Evolutionary conservation across 129 eudicot genomes (phyloP).

Genomic region (Logfia minima): DNA sequence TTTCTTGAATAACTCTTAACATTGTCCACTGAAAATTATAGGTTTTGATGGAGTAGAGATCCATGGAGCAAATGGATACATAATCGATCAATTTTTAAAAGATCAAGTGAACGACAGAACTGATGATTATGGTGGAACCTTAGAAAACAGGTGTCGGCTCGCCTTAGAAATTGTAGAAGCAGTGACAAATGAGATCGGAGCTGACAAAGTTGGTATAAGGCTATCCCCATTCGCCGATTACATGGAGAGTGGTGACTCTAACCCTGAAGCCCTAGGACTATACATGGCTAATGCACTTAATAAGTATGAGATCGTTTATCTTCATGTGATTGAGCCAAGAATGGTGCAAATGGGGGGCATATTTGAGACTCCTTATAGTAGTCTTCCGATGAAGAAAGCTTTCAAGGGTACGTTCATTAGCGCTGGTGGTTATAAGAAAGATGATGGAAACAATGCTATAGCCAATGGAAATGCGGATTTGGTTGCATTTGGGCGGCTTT

Average conservation of each 20-base stretch:
- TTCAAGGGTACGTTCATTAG: slow-evolving; percentile 44
- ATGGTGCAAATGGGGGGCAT: slow-evolving; percentile 28
- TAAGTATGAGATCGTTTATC: slow-evolving; percentile 30
- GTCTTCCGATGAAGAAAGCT: slow-evolving; percentile 42
- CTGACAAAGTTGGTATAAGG: slow-evolving; percentile 50
- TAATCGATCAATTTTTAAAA: slow-evolving; percentile 60
- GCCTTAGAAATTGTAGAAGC: slow-evolving; percentile 50
- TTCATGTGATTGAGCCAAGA: slow-evolving; percentile 47
- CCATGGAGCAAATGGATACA: slow-evolving; percentile 61
- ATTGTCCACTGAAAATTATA: background rate
- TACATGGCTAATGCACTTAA: slow-evolving; percentile 56
- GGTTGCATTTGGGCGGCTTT: slow-evolving; percentile 43
- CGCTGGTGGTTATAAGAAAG: slow-evolving; percentile 41
- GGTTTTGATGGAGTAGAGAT: slow-evolving; percentile 74
- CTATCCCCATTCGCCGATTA: slow-evolving; percentile 46
- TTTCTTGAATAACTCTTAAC: background rate
- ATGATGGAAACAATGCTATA: slow-evolving; percentile 32
- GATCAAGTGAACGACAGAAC: slow-evolving; percentile 55
- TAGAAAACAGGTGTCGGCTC: slow-evolving; percentile 55
- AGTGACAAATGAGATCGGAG: slow-evolving; percentile 48
- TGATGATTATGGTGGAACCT: slow-evolving; percentile 51
- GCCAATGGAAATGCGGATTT: slow-evolving; percentile 27
- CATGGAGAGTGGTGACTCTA: slow-evolving; percentile 48
- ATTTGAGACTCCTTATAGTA: slow-evolving; percentile 23
- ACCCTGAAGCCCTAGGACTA: slow-evolving; percentile 55